Conservation (phyloP, 495 filamentous ascomycete genomes). For the Talaromyces thailandensis region DNA sequence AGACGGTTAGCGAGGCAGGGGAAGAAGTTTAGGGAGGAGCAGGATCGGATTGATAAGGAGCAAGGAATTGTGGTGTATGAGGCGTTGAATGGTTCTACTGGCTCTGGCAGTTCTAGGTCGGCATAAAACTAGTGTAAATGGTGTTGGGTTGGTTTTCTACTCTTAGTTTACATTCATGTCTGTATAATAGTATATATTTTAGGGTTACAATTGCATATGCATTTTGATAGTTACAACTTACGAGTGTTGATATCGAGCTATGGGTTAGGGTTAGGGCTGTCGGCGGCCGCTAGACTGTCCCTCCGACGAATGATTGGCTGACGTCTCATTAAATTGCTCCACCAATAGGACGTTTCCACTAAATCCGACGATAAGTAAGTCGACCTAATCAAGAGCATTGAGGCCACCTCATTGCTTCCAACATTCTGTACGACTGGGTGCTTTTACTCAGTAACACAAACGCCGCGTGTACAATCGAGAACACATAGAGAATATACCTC, state of each 20-base stretch:
- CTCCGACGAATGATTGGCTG: background rate
- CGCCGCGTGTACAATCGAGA: background rate
- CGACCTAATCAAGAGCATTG: background rate
- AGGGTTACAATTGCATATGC: background rate
- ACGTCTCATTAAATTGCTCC: background rate
- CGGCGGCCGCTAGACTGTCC: background rate
- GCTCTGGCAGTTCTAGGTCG: background rate
- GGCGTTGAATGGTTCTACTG: background rate
- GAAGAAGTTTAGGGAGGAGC: constrained; percentile 33
- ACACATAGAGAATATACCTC: background rate
- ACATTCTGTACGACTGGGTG: background rate
- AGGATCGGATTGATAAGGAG: constrained; percentile 38
- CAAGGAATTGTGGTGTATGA: constrained; percentile 21
- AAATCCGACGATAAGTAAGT: background rate
- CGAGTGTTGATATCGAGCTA: too few relatives aligned
- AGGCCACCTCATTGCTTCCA: background rate
- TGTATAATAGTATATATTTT: background rate
- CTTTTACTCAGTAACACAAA: background rate
- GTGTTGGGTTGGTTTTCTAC: background rate
- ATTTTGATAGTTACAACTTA: too few relatives aligned
- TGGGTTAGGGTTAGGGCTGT: background rate
- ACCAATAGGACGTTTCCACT: background rate
- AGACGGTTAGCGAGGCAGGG: constrained; percentile 33
- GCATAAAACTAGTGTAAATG: background rate
- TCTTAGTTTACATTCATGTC: background rate